Conservation (phyloP, 1,284 basidiomycete species). For the Athelia sp. region DNA sequence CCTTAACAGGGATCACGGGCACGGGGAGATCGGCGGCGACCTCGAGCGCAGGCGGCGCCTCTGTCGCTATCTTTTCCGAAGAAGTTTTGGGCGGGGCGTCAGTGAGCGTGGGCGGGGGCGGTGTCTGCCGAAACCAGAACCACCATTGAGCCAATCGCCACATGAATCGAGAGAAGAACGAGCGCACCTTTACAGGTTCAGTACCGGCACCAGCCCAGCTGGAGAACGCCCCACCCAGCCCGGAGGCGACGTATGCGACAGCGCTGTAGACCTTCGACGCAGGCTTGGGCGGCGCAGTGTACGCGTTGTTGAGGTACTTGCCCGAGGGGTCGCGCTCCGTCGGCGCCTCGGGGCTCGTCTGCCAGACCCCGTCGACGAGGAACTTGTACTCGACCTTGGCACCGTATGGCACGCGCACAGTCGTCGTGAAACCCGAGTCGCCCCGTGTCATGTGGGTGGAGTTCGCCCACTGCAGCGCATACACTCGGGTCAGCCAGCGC, state of each 20-base stretch:
- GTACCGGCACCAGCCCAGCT: slow-evolving; percentile 31
- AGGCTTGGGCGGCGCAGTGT: slow-evolving; percentile 54
- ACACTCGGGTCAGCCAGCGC: slow-evolving; percentile 1
- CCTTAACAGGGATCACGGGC: slow-evolving; percentile 32
- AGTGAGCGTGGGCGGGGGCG: slow-evolving; percentile 1
- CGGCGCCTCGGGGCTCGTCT: slow-evolving; percentile 47
- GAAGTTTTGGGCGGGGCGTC: slow-evolving; percentile 1
- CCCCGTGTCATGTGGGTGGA: slow-evolving; percentile 51
- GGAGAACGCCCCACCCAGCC: slow-evolving; percentile 29
- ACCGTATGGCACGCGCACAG: slow-evolving; percentile 56
- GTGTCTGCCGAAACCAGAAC: too few species aligned
- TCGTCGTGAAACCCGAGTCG: slow-evolving; percentile 51
- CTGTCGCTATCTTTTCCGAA: slow-evolving; percentile 5
- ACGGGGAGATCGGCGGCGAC: slow-evolving; percentile 28
- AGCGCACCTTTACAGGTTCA: slow-evolving; percentile 29
- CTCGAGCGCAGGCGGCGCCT: slow-evolving; percentile 11
- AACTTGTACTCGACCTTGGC: slow-evolving; percentile 70
- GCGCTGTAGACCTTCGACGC: slow-evolving; percentile 10
- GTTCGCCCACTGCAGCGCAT: slow-evolving; percentile 53
- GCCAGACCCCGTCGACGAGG: slow-evolving; percentile 73
- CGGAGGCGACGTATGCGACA: slow-evolving; percentile 31
- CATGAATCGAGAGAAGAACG: background rate
- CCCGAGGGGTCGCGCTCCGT: slow-evolving; percentile 59
- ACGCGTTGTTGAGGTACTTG: slow-evolving; percentile 66
- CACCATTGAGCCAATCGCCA: too few species aligned